A percentile compares a stretch with the other conserved stretches of the same genome.
Evolutionary conservation across 2,329 filamentous ascomycete species (phyloP).

Genomic region (Colletotrichum phormii): DNA sequence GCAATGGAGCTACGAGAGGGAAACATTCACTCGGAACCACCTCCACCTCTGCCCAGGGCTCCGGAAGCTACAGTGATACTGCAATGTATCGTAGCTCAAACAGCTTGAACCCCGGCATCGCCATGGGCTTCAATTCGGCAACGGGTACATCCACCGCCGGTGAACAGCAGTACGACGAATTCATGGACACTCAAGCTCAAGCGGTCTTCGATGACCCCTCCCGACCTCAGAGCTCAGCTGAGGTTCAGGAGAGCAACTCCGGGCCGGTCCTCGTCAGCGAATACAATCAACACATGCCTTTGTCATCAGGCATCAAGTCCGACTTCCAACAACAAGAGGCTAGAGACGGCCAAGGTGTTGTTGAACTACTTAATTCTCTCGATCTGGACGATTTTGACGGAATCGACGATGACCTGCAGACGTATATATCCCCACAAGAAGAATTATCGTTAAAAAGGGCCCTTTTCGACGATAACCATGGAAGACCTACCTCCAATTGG

Average conservation of each 20-base stretch:
- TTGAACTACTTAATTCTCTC: slow-evolving; percentile 31
- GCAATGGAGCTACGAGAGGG: background rate
- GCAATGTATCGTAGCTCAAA: background rate
- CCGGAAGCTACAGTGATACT: background rate
- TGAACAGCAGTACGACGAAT: slow-evolving; percentile 17
- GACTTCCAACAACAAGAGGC: slow-evolving; percentile 30
- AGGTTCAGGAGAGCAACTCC: background rate
- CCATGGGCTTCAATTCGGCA: slow-evolving; percentile 30
- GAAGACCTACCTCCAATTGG: slow-evolving; percentile 46
- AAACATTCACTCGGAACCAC: slow-evolving; percentile 7
- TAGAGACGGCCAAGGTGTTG: slow-evolving; percentile 35
- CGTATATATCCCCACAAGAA: slow-evolving; percentile 36
- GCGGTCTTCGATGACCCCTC: background rate
- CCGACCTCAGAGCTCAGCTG: background rate
- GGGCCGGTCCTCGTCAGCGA: background rate
- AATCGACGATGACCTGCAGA: slow-evolving; percentile 36
- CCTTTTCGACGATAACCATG: slow-evolving; percentile 40
- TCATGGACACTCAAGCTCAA: slow-evolving; percentile 9
- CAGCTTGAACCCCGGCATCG: background rate
- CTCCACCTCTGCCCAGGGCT: background rate
- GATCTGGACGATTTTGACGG: slow-evolving; percentile 32
- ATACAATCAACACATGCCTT: background rate
- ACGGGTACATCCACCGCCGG: background rate
- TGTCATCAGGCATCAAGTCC: background rate
- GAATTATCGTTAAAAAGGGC: slow-evolving; percentile 39